Evolutionary conservation across 2,329 filamentous ascomycete genomes (phyloP), one percentile per base, ranked within the genome.

Genomic region (Alternaria gansuensis): DNA sequence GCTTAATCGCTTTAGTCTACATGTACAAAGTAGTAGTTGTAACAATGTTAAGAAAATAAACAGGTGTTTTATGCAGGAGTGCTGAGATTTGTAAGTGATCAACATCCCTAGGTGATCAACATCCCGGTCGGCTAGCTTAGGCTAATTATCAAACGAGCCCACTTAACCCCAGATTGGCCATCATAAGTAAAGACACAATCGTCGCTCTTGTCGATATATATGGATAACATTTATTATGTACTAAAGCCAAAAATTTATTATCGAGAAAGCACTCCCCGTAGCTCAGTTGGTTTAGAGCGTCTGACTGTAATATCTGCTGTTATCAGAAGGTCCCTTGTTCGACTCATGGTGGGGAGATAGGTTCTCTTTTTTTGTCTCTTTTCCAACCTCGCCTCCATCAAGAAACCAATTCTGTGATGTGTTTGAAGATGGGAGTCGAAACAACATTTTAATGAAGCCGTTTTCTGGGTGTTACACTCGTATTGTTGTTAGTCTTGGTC

Each of bases 211-310:
- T 28, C 5, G 8, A 51, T 51, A 28, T 5, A 3, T 2, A 2
- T 3, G 0, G 5, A 14, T 3, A 11, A 10, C 5, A 4, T 2
- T 1, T 0, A 21, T 17, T 21, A 3, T 17, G 17, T 17, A 17
- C 17, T 17, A 17, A 2, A 17, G 17, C 2, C 2, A 0, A 1
- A 7, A 14, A 34, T 5, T 34, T 28, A 23, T 4, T 37, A 66
- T 64, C 56, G 45, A 45, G 61, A 46, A 55, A 57, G 56, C 58
- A 62, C 57, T 69, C 67, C 67, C 62, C 67, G 66, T 69, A 66
- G 67, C 68, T 66, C 68, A 69, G 70, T 75, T 75, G 72, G 73
- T 71, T 73, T 66, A 75, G 74, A 70, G 73, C 73, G 71, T 75
- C 74, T 69, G 71, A 71, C 71, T 73, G 72, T 73, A 74, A 75